Evolutionary conservation across 2,329 filamentous ascomycete species (phyloP).

Genomic region (Colletotrichum eremochloae): DNA sequence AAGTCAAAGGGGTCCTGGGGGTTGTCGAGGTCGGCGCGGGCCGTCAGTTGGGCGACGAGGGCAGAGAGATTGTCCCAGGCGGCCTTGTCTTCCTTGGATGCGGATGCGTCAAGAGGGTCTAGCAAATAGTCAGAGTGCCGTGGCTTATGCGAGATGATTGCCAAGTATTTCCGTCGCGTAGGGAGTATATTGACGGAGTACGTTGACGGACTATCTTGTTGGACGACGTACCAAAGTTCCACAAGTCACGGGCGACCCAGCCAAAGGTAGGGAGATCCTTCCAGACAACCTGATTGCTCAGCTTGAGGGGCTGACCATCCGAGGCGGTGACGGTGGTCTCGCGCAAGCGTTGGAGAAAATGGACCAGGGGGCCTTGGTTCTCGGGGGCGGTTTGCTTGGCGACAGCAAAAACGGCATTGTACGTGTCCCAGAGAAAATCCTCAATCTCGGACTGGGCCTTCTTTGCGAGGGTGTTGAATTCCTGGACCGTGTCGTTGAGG

Average conservation of each 20-base stretch:
- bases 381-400: slow-evolving; percentile 43
- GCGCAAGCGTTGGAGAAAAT: slow-evolving; percentile 44
- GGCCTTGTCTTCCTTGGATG: slow-evolving; percentile 31
- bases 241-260: slow-evolving; percentile 46
- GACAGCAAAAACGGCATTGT: slow-evolving; percentile 44
- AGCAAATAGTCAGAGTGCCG: not conserved
- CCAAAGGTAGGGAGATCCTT: slow-evolving; percentile 48
- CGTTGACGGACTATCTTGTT: too few relatives aligned
- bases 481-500: slow-evolving; percentile 34
- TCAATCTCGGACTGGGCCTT: slow-evolving; percentile 28
- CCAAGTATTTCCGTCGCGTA: not conserved
- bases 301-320: slow-evolving; percentile 43
- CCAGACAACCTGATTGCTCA: slow-evolving; percentile 46
- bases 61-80: slow-evolving; percentile 44
- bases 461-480: slow-evolving; percentile 32
- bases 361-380: slow-evolving; percentile 44
- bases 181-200: not conserved
- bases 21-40: slow-evolving; percentile 27
- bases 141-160: not conserved
- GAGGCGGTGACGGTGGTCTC: slow-evolving; percentile 38
- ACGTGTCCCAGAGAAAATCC: slow-evolving; percentile 45
- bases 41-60: slow-evolving; percentile 48
- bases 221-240: slow-evolving; percentile 46
- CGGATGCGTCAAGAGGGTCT: slow-evolving; percentile 43
- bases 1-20: slow-evolving; percentile 44